Conservation (phyloP, 2,329 filamentous ascomycete genomes). For the Penicillium polonicum region DNA sequence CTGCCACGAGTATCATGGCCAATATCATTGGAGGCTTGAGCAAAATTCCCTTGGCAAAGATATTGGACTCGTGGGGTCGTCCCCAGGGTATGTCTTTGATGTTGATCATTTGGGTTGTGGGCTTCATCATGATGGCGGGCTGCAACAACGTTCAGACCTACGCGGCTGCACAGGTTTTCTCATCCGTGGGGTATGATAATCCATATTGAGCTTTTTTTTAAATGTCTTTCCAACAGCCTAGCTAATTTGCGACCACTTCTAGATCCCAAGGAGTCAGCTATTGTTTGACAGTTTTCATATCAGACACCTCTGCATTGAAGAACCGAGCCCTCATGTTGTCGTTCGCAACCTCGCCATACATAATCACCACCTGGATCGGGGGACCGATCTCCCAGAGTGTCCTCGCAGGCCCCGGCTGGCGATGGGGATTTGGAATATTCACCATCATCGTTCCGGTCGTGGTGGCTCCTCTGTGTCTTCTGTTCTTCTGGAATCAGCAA, state of each 20-base stretch:
- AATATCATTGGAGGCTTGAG: conserved; percentile 11
- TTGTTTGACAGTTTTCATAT: conserved; percentile 58
- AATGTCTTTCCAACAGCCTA: neutral
- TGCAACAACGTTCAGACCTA: conserved; percentile 62
- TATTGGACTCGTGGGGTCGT: conserved; percentile 21
- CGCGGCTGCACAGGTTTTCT: conserved; percentile 62
- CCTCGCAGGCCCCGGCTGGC: conserved; percentile 36
- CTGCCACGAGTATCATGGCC: conserved; percentile 12
- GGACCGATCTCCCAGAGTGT: conserved; percentile 51
- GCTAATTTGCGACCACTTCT: neutral
- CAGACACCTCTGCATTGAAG: conserved; percentile 60
- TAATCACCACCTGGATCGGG: conserved; percentile 58
- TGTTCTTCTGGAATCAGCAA: conserved; percentile 56
- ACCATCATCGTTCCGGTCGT: conserved; percentile 59
- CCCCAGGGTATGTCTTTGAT: conserved; percentile 14
- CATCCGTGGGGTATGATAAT: conserved; percentile 57
- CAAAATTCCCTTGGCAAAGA: conserved; percentile 18
- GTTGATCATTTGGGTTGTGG: conserved; percentile 23
- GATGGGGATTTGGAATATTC: conserved; percentile 53
- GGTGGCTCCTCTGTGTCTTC: conserved; percentile 53
- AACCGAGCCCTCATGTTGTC: conserved; percentile 62
- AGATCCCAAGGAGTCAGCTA: conserved; percentile 44
- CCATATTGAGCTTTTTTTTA: neutral
- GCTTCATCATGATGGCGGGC: conserved; percentile 61
- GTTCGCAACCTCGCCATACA: conserved; percentile 59